These are phyloP conservation scores for Leccinum disarticulatum DNA, from an alignment of 768 basidiomycete genomes.

Conservation along the genomic window DNA sequence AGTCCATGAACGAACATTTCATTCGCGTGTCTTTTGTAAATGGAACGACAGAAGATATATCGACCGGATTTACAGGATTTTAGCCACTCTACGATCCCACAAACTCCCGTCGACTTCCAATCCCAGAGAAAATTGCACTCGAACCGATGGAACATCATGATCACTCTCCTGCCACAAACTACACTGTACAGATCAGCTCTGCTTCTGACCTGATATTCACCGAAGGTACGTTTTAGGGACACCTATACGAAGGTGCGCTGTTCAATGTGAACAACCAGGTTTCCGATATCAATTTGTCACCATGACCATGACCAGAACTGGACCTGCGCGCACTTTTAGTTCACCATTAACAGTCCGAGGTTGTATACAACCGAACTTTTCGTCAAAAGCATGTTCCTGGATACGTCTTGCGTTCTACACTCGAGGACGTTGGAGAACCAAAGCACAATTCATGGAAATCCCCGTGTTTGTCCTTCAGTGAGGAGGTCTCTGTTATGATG, in stretches of 20 bases:
- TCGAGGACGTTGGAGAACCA: neutral
- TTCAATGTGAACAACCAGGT: neutral
- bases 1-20: slow-evolving; percentile 11
- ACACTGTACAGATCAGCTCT: neutral
- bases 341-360: neutral
- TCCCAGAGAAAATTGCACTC: neutral
- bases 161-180: neutral
- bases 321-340: neutral
- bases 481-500: neutral
- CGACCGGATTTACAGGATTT: slow-evolving; percentile 11
- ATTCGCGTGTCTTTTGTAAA: slow-evolving; percentile 5
- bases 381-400: neutral
- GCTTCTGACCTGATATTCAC: neutral
- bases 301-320: neutral
- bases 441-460: neutral
- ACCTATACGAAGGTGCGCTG: neutral
- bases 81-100: neutral
- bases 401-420: slow-evolving; percentile 1
- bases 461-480: neutral
- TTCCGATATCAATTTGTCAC: neutral
- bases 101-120: neutral
- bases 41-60: slow-evolving; percentile 1
- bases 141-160: neutral
- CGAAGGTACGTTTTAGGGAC: neutral
- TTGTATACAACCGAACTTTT: neutral